Base-by-base conservation (phyloP, 345 rosid genomes). In the rapeseed (Brassica napus) region DNA sequence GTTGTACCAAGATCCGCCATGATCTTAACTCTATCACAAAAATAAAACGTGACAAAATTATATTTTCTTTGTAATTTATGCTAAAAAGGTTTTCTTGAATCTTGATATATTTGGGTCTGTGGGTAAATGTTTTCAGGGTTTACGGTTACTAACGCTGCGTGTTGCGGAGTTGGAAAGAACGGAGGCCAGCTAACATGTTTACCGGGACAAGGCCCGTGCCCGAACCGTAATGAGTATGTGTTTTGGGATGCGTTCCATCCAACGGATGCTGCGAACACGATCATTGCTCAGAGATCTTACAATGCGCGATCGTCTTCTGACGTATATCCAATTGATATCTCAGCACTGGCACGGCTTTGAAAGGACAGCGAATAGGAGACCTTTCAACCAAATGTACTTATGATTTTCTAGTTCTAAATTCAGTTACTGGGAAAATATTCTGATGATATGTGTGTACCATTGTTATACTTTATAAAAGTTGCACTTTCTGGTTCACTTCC, bases 191-290 rank as follows among this genome's bases (percentile, higher is more conserved):
- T 89, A 37, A 89, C 91, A 8, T 91, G 96, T 77, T 77, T 91
- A 72, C 96, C 96, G 0, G n/a, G 21, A 7, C 80, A 85, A 81
- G 55, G 21, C 1, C 92, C 96, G 9, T 91, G 96, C 77, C 69
- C 4, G 31, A 87, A 89, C 72, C 79, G 93, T 62, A 57, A 74
- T 6, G 86, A 86, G 52, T 82, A 86, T n/a, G 62, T 87, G 44
- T 91, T 91, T 75, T 89, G 96, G 96, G 96, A 91, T 61, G 93
- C 93, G 3, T 91, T 85, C 68, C 96, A 91, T 69, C 96, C 96
- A 12, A 68, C 87, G 5, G 90, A 89, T 37, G 85, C 86, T 0
- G 88, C 88, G 0, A 91, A 91, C 71, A 68, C 44, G 5, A 4
- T 88, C 34, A 70, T 91, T 15, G 96, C 81, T 0, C 65, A 70